phyloP scores from a whole-genome alignment of 768 basidiomycete species.

The Termitomyces sp. region DNA sequence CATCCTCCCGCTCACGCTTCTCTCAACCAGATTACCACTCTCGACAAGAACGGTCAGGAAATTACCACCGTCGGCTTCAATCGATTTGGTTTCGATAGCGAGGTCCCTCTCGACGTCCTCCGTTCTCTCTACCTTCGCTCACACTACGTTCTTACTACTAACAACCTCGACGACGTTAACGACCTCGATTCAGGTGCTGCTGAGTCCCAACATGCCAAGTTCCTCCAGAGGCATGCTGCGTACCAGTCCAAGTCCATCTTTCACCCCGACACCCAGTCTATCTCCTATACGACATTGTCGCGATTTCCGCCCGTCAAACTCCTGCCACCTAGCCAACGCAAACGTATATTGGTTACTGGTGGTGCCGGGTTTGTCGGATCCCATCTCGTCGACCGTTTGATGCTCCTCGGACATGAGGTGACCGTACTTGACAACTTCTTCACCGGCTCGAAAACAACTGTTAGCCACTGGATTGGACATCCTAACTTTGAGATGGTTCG shows the following conservation, averaged over 20 bases:
- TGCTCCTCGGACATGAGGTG: slow-evolving; percentile 97
- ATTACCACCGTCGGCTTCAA: slow-evolving; percentile 80
- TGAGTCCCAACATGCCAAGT: slow-evolving; percentile 49
- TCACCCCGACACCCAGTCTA: slow-evolving; percentile 72
- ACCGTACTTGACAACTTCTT: slow-evolving; percentile 99
- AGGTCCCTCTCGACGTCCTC: slow-evolving; percentile 74
- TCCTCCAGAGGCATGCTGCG: slow-evolving; percentile 43
- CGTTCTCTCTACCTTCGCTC: slow-evolving; percentile 87
- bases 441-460: slow-evolving; percentile 96
- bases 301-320: slow-evolving; percentile 93
- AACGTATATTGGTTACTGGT: slow-evolving; percentile 92
- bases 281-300: slow-evolving; percentile 89
- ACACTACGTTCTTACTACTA: slow-evolving; percentile 59
- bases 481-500: slow-evolving; percentile 98
- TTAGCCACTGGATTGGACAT: slow-evolving; percentile 94
- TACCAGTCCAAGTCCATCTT: slow-evolving; percentile 88
- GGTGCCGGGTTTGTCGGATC: slow-evolving; percentile 99
- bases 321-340: slow-evolving; percentile 71
- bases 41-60: slow-evolving; percentile 73
- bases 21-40: slow-evolving; percentile 47
- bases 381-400: slow-evolving; percentile 94
- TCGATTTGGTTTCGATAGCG: slow-evolving; percentile 88
- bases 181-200: slow-evolving; percentile 35
- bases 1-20: slow-evolving; percentile 10
- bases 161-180: slow-evolving; percentile 26